Conservation (phyloP, 2,329 filamentous ascomycete genomes). For the Thelonectria discophora region DNA sequence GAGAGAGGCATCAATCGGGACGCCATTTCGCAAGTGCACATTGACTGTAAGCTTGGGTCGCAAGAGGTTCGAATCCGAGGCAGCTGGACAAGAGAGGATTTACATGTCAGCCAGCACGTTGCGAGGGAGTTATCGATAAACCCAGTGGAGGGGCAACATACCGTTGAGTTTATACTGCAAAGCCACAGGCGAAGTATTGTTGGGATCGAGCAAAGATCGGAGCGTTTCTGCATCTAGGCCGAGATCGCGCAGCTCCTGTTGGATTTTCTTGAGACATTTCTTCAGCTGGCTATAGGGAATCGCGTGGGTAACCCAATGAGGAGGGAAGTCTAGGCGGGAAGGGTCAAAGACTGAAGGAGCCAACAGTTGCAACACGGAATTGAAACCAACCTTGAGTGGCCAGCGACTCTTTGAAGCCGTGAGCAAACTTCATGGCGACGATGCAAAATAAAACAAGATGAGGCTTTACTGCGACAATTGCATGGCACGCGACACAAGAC, state of each 20-base stretch:
- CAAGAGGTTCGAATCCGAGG: slow-evolving; percentile 57
- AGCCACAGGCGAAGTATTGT: slow-evolving; percentile 55
- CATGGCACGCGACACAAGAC: slow-evolving; percentile 35
- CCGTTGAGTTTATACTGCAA: slow-evolving; percentile 66
- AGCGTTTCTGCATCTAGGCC: slow-evolving; percentile 79
- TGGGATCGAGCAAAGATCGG: slow-evolving; percentile 66
- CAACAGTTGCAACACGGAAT: not conserved
- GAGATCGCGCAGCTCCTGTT: slow-evolving; percentile 72
- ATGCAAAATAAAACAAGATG: slow-evolving; percentile 14
- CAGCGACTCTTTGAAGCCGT: slow-evolving; percentile 76
- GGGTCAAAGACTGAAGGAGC: not conserved
- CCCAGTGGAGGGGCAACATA: slow-evolving; percentile 36
- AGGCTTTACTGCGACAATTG: slow-evolving; percentile 21
- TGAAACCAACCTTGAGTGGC: slow-evolving; percentile 62
- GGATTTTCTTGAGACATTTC: slow-evolving; percentile 86
- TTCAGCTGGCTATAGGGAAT: slow-evolving; percentile 88
- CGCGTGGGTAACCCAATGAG: slow-evolving; percentile 75
- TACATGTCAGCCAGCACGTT: slow-evolving; percentile 4
- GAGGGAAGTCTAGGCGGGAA: slow-evolving; percentile 68
- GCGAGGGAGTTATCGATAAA: not conserved
- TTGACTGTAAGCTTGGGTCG: slow-evolving; percentile 76
- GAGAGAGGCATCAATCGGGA: slow-evolving; percentile 73
- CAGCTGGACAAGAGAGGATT: slow-evolving; percentile 39
- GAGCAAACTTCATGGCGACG: slow-evolving; percentile 82
- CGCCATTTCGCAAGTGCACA: slow-evolving; percentile 71